Percentiles rank a stretch among this genome's conserved stretches.
Conservation (phyloP, 106 monocot species). For the Alisma plantagoaquatica region DNA sequence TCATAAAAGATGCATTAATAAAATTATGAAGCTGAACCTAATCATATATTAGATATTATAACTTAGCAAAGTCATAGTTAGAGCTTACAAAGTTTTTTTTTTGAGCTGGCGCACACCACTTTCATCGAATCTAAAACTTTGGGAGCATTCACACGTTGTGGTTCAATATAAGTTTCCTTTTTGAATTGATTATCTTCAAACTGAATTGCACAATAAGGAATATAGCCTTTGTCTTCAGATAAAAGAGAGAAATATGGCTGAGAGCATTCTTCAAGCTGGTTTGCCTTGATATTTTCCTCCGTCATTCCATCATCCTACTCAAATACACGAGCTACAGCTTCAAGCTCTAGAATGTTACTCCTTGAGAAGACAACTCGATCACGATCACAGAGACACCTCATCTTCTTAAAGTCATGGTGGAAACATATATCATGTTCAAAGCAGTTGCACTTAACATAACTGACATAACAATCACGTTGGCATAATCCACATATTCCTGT, state of each 20-base stretch:
- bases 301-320: slow-evolving; percentile 26
- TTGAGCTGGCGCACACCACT: too few species aligned
- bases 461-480: slow-evolving; percentile 47
- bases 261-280: background rate
- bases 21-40: too few species aligned
- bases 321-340: slow-evolving; percentile 29
- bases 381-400: slow-evolving; percentile 29
- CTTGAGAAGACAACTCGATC: slow-evolving; percentile 26
- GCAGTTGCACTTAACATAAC: slow-evolving; percentile 52
- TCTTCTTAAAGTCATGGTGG: slow-evolving; percentile 39
- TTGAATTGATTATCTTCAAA: background rate
- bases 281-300: slow-evolving; percentile 5
- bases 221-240: slow-evolving; percentile 6
- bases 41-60: too few species aligned
- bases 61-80: too few species aligned
- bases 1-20: too few species aligned
- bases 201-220: slow-evolving; percentile 20
- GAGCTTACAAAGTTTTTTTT: too few species aligned
- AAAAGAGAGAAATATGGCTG: background rate
- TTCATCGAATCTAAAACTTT: too few species aligned
- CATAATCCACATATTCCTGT: slow-evolving; percentile 41
- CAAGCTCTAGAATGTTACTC: slow-evolving; percentile 36
- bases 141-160: too few species aligned
- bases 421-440: slow-evolving; percentile 39
- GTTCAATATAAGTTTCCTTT: slow-evolving; percentile 3